Evolutionary conservation across 208 protist species (phyloP).

Genomic region (Novymonas esmeraldas): DNA sequence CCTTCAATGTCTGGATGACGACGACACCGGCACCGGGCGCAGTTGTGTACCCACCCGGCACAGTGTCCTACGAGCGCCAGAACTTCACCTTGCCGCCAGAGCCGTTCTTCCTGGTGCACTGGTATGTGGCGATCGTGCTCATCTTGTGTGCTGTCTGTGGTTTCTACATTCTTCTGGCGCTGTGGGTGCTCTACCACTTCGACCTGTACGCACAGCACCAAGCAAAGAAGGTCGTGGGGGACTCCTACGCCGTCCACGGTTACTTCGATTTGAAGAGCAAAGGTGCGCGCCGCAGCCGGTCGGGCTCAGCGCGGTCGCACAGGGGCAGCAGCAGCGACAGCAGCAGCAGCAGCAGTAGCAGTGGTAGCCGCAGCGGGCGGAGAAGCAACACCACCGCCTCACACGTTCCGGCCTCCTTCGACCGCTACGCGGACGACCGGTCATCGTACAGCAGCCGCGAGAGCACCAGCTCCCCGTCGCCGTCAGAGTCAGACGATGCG

Average conservation of each 20-base stretch:
- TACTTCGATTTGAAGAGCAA: slow-evolving; percentile 1
- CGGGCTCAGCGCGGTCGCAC: background rate
- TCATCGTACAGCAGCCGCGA: background rate
- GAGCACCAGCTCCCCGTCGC: background rate
- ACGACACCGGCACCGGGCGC: background rate
- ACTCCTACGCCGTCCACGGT: background rate
- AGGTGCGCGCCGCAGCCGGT: background rate
- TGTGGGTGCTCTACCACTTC: background rate
- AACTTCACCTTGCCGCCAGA: background rate
- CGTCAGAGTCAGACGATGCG: background rate
- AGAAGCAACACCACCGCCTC: background rate
- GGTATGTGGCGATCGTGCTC: slow-evolving; percentile 3
- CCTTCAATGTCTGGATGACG: background rate
- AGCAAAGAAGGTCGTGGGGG: slow-evolving; percentile 3
- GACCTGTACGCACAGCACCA: background rate
- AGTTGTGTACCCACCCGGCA: background rate
- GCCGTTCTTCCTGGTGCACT: background rate
- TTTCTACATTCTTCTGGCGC: slow-evolving; percentile 7
- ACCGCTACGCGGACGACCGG: background rate
- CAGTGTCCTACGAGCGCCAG: background rate
- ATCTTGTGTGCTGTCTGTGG: background rate
- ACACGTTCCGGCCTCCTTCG: too few species aligned
- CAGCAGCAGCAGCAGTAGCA: background rate
- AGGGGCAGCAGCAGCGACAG: background rate
- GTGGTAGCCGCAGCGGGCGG: background rate